Evolutionary conservation across 345 rosid species (phyloP), one percentile per base, ranked within the genome.

Genomic region (Salix koriyanagi): DNA sequence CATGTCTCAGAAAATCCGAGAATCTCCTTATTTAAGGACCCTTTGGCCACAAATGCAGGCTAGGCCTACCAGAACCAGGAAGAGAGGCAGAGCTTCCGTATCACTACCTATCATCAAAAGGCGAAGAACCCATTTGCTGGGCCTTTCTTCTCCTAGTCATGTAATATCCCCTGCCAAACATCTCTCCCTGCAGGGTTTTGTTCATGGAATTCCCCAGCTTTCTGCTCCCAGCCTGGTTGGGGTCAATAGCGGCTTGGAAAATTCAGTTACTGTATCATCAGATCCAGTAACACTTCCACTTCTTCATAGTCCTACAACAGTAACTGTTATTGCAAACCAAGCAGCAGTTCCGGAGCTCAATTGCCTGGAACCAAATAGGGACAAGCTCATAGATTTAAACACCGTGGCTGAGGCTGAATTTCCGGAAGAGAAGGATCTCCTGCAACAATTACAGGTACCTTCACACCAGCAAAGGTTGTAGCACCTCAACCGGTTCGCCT

Each of bases 31-130:
- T 81, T 85, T 91, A 1, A 87, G 97, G 82, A 89, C 81, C 77
- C 84, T 93, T 60, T 91, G 96, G 98, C 93, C 97, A 0, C 94
- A 91, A 81, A 73, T 96, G 74, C 99, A 93, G 74, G 91, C 97
- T 1, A 84, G 96, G 72, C 96, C 99, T 4, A 92, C 92, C 3
- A 76, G 99, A 82, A 87, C 96, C 70, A 84, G 98, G 58, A 96
- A 96, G 91, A 87, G 97, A 81, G 97, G 98, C 0, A 82, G 98
- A 65, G 82, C 88, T 19, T 81, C 86, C 36, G 58, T 90, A 52
- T 81, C 89, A 39, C 87, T 96, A 67, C 85, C 90, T 1, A 16
- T 81, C 3, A 61, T 91, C 69, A 93, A 90, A 83, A 84, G 91
- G 72, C 78, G 82, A 13, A 84, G 89, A 77, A 73, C 54, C 60